Evolutionary conservation across 768 basidiomycete species (phyloP).

Genomic region (Chiua virens): DNA sequence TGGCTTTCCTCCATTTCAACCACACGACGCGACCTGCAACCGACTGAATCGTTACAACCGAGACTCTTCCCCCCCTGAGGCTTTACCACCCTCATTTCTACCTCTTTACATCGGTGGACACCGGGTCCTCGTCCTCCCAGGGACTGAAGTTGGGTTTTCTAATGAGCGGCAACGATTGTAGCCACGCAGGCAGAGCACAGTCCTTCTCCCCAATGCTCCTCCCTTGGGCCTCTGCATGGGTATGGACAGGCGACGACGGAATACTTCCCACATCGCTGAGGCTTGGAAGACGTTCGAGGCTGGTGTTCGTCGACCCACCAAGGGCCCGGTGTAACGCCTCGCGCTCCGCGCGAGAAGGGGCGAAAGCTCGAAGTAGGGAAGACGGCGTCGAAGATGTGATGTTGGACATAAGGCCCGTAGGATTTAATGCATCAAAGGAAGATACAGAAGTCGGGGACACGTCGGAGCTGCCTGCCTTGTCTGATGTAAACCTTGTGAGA

Average conservation of each 20-base stretch:
- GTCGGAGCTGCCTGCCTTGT: slow-evolving; percentile 13
- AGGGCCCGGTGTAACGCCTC: slow-evolving; percentile 80
- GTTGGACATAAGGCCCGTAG: slow-evolving; percentile 50
- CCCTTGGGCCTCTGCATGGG: slow-evolving; percentile 38
- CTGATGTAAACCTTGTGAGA: slow-evolving; percentile 36
- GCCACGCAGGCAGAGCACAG: slow-evolving; percentile 59
- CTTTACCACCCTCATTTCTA: slow-evolving; percentile 12
- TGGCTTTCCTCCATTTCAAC: slow-evolving; percentile 13
- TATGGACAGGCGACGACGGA: slow-evolving; percentile 63
- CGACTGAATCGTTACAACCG: slow-evolving; percentile 11
- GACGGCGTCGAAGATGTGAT: slow-evolving; percentile 43
- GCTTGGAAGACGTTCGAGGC: slow-evolving; percentile 76
- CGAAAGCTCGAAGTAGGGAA: slow-evolving; percentile 75
- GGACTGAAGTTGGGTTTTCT: slow-evolving; percentile 77
- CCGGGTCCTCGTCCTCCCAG: slow-evolving; percentile 72
- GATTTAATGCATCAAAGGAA: slow-evolving; percentile 58
- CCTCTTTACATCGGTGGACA: slow-evolving; percentile 20
- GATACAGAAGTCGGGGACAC: slow-evolving; percentile 6
- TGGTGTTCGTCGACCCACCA: slow-evolving; percentile 70
- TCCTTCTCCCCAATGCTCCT: slow-evolving; percentile 24
- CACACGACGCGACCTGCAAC: slow-evolving; percentile 13
- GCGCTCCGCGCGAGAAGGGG: slow-evolving; percentile 85
- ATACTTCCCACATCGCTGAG: slow-evolving; percentile 74
- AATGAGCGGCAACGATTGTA: slow-evolving; percentile 62
- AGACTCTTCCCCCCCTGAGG: not conserved